A percentile compares a stretch with the other conserved stretches of the same genome.
Conservation (phyloP, 2,329 filamentous ascomycete species). For the Curvularia hawaiiensis region DNA sequence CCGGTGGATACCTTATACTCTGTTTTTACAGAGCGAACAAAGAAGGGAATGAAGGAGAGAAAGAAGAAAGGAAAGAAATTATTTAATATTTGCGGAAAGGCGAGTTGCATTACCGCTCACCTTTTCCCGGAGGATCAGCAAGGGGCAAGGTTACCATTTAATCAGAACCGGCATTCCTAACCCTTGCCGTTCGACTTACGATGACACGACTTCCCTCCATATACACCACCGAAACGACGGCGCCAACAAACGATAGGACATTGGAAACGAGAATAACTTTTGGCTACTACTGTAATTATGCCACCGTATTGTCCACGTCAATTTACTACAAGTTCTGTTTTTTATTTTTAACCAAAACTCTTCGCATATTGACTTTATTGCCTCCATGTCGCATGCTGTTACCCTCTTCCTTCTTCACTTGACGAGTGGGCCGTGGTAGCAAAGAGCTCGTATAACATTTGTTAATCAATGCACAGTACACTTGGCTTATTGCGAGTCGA, state of each 20-base stretch:
- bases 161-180: neutral
- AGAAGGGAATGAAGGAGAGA: neutral
- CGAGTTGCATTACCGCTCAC: neutral
- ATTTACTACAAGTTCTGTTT: neutral
- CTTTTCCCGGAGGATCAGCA: neutral
- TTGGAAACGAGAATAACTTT: neutral
- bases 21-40: neutral
- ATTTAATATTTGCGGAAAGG: neutral
- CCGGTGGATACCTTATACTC: neutral
- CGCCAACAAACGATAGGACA: conserved; percentile 5
- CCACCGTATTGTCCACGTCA: conserved; percentile 1
- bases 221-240: conserved; percentile 3
- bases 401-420: neutral
- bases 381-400: neutral
- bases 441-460: neutral
- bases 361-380: neutral
- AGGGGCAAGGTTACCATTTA: neutral
- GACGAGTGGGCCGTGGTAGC: neutral
- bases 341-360: neutral
- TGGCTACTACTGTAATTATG: conserved; percentile 3
- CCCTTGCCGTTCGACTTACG: conserved; percentile 18
- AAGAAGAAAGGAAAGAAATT: neutral
- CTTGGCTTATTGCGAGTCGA: neutral
- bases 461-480: neutral
- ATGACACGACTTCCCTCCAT: conserved; percentile 16